Evolutionary conservation across 2,329 filamentous ascomycete genomes (phyloP), one percentile per base, ranked within the genome.

Genomic region (Gremmenia infestans): DNA sequence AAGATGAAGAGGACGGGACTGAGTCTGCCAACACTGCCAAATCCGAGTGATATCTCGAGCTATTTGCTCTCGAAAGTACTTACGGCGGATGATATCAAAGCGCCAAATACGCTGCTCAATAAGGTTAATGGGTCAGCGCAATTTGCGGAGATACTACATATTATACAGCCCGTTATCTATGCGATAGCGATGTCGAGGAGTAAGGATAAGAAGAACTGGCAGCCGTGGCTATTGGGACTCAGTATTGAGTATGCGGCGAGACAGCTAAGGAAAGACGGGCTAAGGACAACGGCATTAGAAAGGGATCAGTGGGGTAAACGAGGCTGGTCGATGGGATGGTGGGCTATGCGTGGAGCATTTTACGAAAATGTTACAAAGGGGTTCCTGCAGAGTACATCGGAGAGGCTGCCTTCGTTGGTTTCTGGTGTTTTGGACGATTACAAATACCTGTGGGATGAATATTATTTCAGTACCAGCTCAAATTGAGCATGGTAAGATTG

Each of bases 381-480:
- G 4, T 72, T 93, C 14, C 86, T 93, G 7, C 77, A 78, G 32
- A 87, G 85, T 37, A 65, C 65, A 19, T 62, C 57, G 48, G 59
- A 66, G 47, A 63, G 58, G 48, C 48, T 69, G n/a, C 67, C 66
- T 80, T 96, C 62, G 62, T 82, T 99, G 69, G 78, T 96, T 23
- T 88, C 86, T 8, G 90, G 89, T 55, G 87, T 99, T 47, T 73
- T 97, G 60, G 91, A 97, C 70, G 94, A 99, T 71, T 99, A 99
- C 70, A 90, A 96, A 72, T 97, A 95, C 71, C 78, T 99, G 35
- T 99, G 94, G 94, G 91, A 97, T 73, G 92, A 95, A 66, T 97
- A 97, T 72, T 95, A 97, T 73, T 99, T 97, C 43, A 70, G 68
- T 60, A 68, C 67, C 6, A 68, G 67, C 50, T 65, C 67, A 3